phyloP scores from a whole-genome alignment of 2,329 filamentous ascomycete genomes.

The Berkeleyomyces rouxiae region DNA sequence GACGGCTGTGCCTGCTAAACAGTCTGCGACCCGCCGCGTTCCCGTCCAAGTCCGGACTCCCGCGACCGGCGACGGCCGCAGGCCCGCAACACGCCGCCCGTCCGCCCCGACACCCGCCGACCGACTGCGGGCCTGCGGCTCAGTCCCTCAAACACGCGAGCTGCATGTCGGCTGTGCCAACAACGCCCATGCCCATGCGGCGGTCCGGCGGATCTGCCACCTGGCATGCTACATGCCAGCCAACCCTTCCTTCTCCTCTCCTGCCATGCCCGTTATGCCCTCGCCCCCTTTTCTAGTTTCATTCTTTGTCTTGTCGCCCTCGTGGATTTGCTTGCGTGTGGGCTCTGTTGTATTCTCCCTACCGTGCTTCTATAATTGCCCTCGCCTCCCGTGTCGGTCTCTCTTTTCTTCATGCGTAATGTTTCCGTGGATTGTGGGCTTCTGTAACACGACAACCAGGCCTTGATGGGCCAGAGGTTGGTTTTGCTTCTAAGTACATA shows the following conservation, averaged over 20 bases:
- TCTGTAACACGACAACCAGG: conserved; percentile 7
- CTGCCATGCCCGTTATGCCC: neutral
- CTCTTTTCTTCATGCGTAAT: neutral
- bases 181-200: neutral
- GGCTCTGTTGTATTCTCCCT: neutral
- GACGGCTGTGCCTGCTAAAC: conserved; percentile 53
- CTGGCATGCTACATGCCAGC: neutral
- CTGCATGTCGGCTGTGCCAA: too few species aligned
- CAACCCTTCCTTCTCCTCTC: neutral
- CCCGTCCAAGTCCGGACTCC: neutral
- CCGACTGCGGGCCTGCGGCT: too few species aligned
- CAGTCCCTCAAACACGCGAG: too few species aligned
- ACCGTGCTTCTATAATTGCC: too few species aligned
- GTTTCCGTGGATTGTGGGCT: conserved; percentile 10
- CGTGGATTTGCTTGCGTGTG: neutral
- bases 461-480: neutral
- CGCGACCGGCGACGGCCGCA: neutral
- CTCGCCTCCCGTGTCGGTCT: neutral
- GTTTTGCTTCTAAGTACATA: conserved; percentile 12
- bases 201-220: neutral
- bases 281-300: neutral
- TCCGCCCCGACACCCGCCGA: too few species aligned
- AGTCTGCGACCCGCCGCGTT: neutral
- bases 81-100: neutral
- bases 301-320: neutral